These are phyloP conservation scores for Rubia occidens DNA, from an alignment of 305 asterid genomes.

Conservation along the genomic window DNA sequence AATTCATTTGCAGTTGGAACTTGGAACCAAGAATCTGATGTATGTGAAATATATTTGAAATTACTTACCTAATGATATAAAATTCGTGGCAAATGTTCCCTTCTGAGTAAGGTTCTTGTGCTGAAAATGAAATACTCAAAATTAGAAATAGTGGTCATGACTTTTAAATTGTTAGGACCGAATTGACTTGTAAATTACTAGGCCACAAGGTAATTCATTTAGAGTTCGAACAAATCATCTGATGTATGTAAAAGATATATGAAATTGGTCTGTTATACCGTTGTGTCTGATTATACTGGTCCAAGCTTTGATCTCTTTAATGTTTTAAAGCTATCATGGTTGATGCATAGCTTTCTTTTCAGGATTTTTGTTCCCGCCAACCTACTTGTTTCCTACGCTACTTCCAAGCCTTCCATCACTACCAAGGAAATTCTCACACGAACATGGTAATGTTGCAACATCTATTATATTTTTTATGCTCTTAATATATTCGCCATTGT, in stretches of 20 bases:
- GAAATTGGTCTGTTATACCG: neutral
- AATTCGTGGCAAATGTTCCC: neutral
- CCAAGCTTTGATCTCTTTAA: neutral
- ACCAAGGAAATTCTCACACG: slow-evolving; percentile 28
- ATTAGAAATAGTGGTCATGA: neutral
- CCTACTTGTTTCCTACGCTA: slow-evolving; percentile 49
- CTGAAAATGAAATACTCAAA: neutral
- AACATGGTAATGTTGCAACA: slow-evolving; percentile 35
- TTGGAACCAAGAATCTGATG: neutral
- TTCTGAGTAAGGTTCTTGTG: neutral
- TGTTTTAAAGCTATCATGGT: slow-evolving; percentile 5
- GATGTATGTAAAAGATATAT: neutral
- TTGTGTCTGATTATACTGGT: neutral
- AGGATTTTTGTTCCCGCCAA: slow-evolving; percentile 45
- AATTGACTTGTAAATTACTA: neutral
- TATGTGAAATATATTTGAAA: neutral
- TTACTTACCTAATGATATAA: neutral
- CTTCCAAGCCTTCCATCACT: slow-evolving; percentile 35
- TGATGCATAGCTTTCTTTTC: slow-evolving; percentile 12
- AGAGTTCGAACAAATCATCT: neutral
- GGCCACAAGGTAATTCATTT: neutral
- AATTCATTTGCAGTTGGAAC: neutral
- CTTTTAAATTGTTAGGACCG: neutral
- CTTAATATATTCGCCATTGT: neutral
- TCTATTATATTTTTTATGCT: slow-evolving; percentile 1